phyloP scores from a whole-genome alignment of 495 filamentous ascomycete genomes.

The Daldinia caldariorum region DNA sequence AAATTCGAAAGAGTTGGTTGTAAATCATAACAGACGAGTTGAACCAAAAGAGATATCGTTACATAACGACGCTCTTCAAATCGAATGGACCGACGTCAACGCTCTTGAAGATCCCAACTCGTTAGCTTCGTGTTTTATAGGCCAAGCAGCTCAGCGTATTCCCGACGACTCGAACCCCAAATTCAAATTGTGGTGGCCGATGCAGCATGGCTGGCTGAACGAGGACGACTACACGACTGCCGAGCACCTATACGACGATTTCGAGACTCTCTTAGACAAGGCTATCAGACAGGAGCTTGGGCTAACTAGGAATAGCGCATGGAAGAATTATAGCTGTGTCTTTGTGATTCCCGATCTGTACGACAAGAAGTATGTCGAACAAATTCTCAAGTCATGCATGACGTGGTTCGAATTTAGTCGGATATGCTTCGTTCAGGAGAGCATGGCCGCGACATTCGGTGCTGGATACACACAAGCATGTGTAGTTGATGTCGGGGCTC shows the following conservation, averaged over 20 bases:
- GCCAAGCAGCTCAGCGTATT: slow-evolving; percentile 82
- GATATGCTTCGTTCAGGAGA: slow-evolving; percentile 95
- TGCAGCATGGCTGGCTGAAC: slow-evolving; percentile 86
- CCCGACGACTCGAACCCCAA: slow-evolving; percentile 88
- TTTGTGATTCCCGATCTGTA: slow-evolving; percentile 96
- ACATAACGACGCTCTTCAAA: slow-evolving; percentile 90
- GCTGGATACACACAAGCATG: slow-evolving; percentile 92
- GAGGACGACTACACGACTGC: slow-evolving; percentile 85
- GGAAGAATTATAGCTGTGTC: slow-evolving; percentile 89
- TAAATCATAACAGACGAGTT: slow-evolving; percentile 88
- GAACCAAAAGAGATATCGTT: slow-evolving; percentile 85
- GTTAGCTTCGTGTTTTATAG: slow-evolving; percentile 78
- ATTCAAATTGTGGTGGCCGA: slow-evolving; percentile 92
- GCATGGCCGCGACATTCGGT: slow-evolving; percentile 92
- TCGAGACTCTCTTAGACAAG: slow-evolving; percentile 85
- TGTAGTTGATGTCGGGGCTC: slow-evolving; percentile 95
- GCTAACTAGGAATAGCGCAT: slow-evolving; percentile 78
- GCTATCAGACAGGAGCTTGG: slow-evolving; percentile 85
- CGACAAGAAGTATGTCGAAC: slow-evolving; percentile 90
- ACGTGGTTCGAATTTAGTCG: slow-evolving; percentile 87
- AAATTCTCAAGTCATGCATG: slow-evolving; percentile 82
- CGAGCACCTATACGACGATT: slow-evolving; percentile 80
- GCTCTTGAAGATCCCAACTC: slow-evolving; percentile 59
- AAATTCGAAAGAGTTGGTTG: slow-evolving; percentile 92
- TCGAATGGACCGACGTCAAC: slow-evolving; percentile 94